phyloP scores from a whole-genome alignment of 495 filamentous ascomycete genomes.

The Lophiotrema nucula region DNA sequence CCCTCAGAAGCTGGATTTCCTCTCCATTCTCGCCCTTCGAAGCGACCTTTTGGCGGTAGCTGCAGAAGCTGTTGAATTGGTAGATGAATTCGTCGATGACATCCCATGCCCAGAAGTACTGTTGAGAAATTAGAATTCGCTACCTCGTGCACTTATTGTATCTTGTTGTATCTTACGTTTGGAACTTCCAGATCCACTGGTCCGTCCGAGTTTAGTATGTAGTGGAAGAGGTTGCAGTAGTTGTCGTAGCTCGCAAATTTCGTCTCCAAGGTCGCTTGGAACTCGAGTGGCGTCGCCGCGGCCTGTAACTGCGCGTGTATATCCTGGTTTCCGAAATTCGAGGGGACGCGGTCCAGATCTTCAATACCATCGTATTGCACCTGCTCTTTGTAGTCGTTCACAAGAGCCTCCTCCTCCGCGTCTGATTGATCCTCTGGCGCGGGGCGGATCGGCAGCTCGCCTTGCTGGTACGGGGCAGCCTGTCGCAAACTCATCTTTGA shows the following conservation, averaged over 20 bases:
- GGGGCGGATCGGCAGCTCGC: slow-evolving; percentile 15
- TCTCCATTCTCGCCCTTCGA: slow-evolving; percentile 81
- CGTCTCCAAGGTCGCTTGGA: slow-evolving; percentile 86
- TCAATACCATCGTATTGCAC: slow-evolving; percentile 85
- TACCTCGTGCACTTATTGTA: no score
- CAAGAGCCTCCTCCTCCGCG: slow-evolving; percentile 89
- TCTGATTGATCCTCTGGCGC: slow-evolving; percentile 73
- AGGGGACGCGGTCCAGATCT: slow-evolving; percentile 63
- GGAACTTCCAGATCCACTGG: slow-evolving; percentile 95
- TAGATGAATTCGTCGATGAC: slow-evolving; percentile 99
- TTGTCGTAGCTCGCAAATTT: slow-evolving; percentile 98
- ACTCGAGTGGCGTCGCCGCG: slow-evolving; percentile 92
- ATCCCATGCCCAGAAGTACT: slow-evolving; percentile 99
- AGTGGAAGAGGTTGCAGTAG: slow-evolving; percentile 98
- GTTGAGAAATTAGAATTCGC: no score
- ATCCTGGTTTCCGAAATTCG: slow-evolving; percentile 54
- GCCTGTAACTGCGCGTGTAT: slow-evolving; percentile 86
- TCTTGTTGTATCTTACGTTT: slow-evolving; percentile 67
- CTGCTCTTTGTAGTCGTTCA: slow-evolving; percentile 92
- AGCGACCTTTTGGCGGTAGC: slow-evolving; percentile 88
- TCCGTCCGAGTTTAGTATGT: slow-evolving; percentile 96
- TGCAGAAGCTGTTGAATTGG: slow-evolving; percentile 99
- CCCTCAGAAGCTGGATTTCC: slow-evolving; percentile 83
- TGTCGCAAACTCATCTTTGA: slow-evolving; percentile 30
- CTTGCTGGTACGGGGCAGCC: no score